Evolutionary conservation across 768 basidiomycete species (phyloP).

Genomic region (Hemileccinum rubropunctum): DNA sequence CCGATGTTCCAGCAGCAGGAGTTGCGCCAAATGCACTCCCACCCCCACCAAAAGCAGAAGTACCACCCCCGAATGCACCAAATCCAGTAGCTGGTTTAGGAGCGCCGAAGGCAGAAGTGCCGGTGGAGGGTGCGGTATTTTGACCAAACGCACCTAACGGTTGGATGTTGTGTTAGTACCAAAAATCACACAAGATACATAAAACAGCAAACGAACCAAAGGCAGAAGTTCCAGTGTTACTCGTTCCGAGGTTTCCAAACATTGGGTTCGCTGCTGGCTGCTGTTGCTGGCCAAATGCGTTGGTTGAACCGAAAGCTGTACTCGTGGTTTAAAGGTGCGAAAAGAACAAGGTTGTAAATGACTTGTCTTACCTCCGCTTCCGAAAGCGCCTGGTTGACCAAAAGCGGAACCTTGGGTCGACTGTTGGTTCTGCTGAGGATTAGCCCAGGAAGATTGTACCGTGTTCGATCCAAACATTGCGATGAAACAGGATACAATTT

Average conservation of each 20-base stretch:
- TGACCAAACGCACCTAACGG: conserved; percentile 39
- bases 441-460: conserved; percentile 66
- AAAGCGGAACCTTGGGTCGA: conserved; percentile 56
- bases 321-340: conserved; percentile 21
- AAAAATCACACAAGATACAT: conserved; percentile 1
- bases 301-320: conserved; percentile 53
- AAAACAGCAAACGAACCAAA: conserved; percentile 32
- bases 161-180: conserved; percentile 6
- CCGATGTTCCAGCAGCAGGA: conserved; percentile 29
- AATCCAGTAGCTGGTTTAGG: conserved; percentile 74
- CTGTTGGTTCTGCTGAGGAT: conserved; percentile 62
- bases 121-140: conserved; percentile 36
- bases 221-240: conserved; percentile 31
- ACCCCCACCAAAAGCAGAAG: conserved; percentile 48
- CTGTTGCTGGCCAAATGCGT: conserved; percentile 64
- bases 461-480: conserved; percentile 59
- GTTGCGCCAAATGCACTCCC: conserved; percentile 40
- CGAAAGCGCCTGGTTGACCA: conserved; percentile 69
- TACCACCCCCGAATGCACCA: conserved; percentile 68
- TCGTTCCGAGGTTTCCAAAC: conserved; percentile 62
- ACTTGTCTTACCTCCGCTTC: conserved; percentile 43
- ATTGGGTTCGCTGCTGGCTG: conserved; percentile 75
- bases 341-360: conserved; percentile 28
- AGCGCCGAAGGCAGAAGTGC: conserved; percentile 54
- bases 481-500: conserved; percentile 12